Conservation (phyloP, 208 protist genomes). For the Polymyxa betae region DNA sequence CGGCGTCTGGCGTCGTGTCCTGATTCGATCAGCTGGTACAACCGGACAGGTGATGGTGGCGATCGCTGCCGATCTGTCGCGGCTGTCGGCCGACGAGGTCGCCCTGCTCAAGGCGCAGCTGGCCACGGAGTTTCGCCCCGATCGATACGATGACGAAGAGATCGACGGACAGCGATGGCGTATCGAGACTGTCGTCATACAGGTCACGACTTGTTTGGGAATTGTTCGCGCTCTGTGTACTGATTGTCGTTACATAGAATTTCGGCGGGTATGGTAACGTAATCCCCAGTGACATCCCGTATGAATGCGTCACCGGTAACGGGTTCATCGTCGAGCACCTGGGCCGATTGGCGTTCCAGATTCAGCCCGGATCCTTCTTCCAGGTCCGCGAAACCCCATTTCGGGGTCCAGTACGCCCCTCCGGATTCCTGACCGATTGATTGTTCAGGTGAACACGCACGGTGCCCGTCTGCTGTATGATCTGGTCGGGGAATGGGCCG, state of each 20-base stretch:
- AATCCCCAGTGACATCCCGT: background rate
- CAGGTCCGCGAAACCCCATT: background rate
- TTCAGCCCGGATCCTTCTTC: slow-evolving; percentile 61
- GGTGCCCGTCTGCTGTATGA: slow-evolving; percentile 50
- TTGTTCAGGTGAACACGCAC: slow-evolving; percentile 48
- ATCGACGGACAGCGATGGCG: background rate
- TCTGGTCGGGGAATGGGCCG: slow-evolving; percentile 24
- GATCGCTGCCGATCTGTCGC: background rate
- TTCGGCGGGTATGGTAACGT: background rate
- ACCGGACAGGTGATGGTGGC: slow-evolving; percentile 16
- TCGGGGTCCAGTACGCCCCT: background rate
- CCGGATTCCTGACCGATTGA: background rate
- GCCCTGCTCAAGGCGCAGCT: background rate
- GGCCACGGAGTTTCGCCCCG: background rate
- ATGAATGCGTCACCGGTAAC: background rate
- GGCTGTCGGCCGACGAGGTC: background rate
- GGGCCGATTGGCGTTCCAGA: slow-evolving; percentile 51
- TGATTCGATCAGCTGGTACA: background rate
- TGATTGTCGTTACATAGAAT: background rate
- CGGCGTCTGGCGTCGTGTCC: background rate
- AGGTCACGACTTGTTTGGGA: background rate
- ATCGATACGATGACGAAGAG: background rate
- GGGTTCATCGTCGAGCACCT: slow-evolving; percentile 28
- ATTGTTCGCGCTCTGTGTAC: background rate
- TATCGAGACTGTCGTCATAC: background rate